Base-by-base conservation (phyloP, 164 flowering plant species). In the Vitis rotundifolia region DNA sequence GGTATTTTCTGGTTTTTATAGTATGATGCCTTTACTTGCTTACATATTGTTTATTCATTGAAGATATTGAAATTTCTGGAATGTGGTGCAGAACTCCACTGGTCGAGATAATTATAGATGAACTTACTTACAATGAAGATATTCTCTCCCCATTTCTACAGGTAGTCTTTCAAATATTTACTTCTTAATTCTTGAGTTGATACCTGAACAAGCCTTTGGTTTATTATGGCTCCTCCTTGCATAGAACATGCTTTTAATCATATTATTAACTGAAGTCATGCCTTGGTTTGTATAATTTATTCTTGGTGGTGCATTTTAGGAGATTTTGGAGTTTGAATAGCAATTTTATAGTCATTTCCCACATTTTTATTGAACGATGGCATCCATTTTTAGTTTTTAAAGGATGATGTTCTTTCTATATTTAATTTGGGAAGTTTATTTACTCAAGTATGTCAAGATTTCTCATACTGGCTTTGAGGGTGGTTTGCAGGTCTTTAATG, bases 51-150 rank as follows among this genome's bases (percentile, higher is more conserved):
- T 44, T 44, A n/a, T 3, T 49, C 54, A 49, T 49, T 37, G 47
- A 68, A 63, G 29, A 14, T 52, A 48, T 8, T 15, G n/a, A 6
- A 11, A 69, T 37, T 54, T 16, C 5, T 68, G 66, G 51, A 54
- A 51, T 64, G 67, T 77, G 59, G 51, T 79, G 76, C 92, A 92
- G 99, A 79, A 84, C 88, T 12, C 90, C 91, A 51, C 65, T 82
- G 53, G 19, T 87, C 67, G 99, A 94, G 63, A 79, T 92, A 64
- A 87, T 94, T 64, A 58, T 88, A 28, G 97, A 92, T 75, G 97
- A 91, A 68, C 81, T 94, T 59, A 84, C 89, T 7, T 92, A 92
- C 51, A 58, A 91, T 63, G 72, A 68, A 68, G 85, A 87, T 63
- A 73, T 83, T 26, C 79, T 89, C 67, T 70, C 71, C 49, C 84